These are phyloP conservation scores for Lecanicillium sp. DNA, from an alignment of 2,329 filamentous ascomycete genomes.

Conservation along the genomic window DNA sequence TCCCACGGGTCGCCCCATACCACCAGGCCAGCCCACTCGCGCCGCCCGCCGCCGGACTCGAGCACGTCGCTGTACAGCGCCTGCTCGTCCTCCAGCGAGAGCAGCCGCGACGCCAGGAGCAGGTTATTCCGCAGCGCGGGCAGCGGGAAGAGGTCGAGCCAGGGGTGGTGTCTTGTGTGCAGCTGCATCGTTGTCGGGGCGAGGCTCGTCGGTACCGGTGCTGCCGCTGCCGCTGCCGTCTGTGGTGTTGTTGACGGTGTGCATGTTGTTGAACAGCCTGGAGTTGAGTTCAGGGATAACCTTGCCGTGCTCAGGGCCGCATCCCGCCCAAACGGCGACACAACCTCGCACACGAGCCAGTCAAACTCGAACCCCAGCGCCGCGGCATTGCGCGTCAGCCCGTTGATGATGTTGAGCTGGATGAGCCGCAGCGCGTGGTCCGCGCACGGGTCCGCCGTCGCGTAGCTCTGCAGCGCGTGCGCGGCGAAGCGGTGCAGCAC, in stretches of 20 bases:
- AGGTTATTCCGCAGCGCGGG: constrained; percentile 26
- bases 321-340: constrained; percentile 6
- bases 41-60: constrained; percentile 17
- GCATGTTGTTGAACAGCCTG: too few species aligned
- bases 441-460: constrained; percentile 4
- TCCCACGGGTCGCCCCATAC: constrained; percentile 43
- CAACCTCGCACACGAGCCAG: constrained; percentile 8
- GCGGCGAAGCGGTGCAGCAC: constrained; percentile 4
- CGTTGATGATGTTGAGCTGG: constrained; percentile 9
- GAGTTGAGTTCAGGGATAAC: too few species aligned
- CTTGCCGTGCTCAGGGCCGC: too few species aligned
- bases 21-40: constrained; percentile 13
- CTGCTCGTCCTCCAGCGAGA: constrained; percentile 32
- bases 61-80: constrained; percentile 59
- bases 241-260: too few species aligned
- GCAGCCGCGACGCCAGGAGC: constrained; percentile 10
- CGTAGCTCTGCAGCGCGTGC: constrained; percentile 7
- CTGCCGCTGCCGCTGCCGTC: neutral
- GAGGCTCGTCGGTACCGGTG: constrained; percentile 1
- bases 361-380: constrained; percentile 6
- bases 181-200: constrained; percentile 8
- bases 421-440: constrained; percentile 9
- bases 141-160: constrained; percentile 28
- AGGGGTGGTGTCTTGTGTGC: constrained; percentile 21
- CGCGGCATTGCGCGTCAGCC: constrained; percentile 5